phyloP scores from a whole-genome alignment of 164 flowering plant species.

The Euptelea pleiosperma region DNA sequence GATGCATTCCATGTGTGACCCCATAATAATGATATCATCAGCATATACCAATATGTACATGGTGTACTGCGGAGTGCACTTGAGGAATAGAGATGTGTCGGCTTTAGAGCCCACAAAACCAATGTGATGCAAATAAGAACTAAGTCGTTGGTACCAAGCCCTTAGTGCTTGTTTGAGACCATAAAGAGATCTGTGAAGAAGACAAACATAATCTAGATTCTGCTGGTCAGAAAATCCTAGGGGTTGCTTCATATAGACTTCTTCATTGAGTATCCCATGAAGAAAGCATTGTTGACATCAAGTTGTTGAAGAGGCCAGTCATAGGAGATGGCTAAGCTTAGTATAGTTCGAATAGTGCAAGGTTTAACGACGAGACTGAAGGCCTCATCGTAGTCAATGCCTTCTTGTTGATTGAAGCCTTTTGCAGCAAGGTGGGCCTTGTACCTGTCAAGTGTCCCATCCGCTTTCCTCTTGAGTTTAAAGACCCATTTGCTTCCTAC shows the following conservation, averaged over 20 bases:
- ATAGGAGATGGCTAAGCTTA: background rate
- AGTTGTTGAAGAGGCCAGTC: background rate
- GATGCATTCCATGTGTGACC: too few species aligned
- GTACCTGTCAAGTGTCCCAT: background rate
- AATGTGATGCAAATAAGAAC: too few species aligned
- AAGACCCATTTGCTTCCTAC: background rate
- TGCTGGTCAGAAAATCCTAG: background rate
- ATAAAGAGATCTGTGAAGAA: background rate
- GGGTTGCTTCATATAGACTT: background rate
- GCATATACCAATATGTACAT: background rate
- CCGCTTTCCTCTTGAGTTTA: background rate
- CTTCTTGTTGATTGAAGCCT: background rate
- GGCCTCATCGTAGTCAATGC: background rate
- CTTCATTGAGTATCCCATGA: background rate
- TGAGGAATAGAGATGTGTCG: background rate
- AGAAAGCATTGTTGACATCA: conserved; percentile 3
- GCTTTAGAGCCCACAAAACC: background rate
- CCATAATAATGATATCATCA: background rate
- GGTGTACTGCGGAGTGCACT: too few species aligned
- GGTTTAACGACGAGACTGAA: background rate
- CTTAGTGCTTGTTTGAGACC: background rate
- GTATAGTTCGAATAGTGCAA: background rate
- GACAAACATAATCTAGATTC: background rate
- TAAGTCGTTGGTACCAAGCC: background rate
- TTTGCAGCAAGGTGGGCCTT: background rate